phyloP scores from a whole-genome alignment of 1,284 basidiomycete species.

The Rhodotorula sp. region DNA sequence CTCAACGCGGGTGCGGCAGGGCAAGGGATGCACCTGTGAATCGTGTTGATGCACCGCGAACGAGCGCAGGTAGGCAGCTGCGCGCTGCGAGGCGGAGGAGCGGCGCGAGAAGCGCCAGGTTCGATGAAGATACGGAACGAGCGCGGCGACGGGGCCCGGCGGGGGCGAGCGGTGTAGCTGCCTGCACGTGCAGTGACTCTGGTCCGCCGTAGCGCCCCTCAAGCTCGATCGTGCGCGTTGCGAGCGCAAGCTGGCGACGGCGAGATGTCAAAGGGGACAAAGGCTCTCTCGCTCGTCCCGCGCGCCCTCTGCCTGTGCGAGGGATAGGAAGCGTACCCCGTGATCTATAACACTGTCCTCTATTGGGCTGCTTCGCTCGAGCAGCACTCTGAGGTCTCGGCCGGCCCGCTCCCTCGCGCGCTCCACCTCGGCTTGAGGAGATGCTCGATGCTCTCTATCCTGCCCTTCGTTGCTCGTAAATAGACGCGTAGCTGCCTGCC shows the following conservation, averaged over 20 bases:
- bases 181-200: background rate
- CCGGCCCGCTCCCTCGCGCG: background rate
- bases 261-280: too few relatives aligned
- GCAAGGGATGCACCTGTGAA: background rate
- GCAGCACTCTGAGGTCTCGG: too few relatives aligned
- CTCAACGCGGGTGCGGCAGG: background rate
- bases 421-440: slow-evolving; percentile 5
- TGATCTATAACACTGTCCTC: too few relatives aligned
- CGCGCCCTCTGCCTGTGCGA: too few relatives aligned
- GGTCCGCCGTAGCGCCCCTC: too few relatives aligned
- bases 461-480: background rate
- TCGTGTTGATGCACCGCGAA: background rate
- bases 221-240: too few relatives aligned
- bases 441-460: background rate
- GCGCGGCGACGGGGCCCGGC: background rate
- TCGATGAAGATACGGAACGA: background rate
- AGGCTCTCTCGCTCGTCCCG: too few relatives aligned
- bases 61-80: background rate
- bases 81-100: background rate
- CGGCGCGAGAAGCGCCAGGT: background rate
- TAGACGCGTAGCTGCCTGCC: background rate
- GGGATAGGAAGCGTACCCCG: too few relatives aligned
- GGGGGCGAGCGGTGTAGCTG: background rate
- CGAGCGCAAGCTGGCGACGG: too few relatives aligned
- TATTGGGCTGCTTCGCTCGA: background rate